Evolutionary conservation across 495 filamentous ascomycete species (phyloP).

Genomic region (Podospora bellae-mahoneyi): DNA sequence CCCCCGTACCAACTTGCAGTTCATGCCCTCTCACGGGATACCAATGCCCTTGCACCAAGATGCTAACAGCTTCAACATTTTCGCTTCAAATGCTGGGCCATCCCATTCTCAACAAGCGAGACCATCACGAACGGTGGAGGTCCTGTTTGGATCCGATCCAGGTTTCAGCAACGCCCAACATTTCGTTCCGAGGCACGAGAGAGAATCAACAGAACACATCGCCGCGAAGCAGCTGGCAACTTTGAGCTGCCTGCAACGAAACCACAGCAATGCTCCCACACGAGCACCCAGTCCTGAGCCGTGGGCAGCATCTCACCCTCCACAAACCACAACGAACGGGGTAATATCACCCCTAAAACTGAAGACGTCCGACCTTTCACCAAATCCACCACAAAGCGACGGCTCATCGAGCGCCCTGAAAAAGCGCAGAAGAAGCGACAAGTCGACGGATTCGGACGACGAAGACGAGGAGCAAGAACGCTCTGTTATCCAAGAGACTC

Average conservation of each 20-base stretch:
- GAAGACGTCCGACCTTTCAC: constrained; percentile 7
- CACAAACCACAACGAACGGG: neutral
- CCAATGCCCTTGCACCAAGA: neutral
- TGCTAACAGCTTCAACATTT: neutral
- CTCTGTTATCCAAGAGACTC: neutral
- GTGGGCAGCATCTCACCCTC: constrained; percentile 36
- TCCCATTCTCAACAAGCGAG: constrained; percentile 6
- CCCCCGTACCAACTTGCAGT: neutral
- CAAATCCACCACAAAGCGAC: neutral
- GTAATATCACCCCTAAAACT: constrained; percentile 4
- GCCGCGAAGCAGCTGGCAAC: constrained; percentile 52
- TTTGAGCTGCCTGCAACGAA: constrained; percentile 53
- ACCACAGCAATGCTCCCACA: constrained; percentile 52
- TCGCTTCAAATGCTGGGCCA: neutral
- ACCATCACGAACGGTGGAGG: constrained; percentile 24
- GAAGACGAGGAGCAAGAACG: constrained; percentile 17
- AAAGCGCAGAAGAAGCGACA: constrained; percentile 17
- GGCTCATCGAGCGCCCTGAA: neutral
- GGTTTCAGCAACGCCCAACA: constrained; percentile 43
- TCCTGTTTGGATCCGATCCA: constrained; percentile 66
- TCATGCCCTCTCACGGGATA: neutral
- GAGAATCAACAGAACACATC: constrained; percentile 39
- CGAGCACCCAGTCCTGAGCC: constrained; percentile 55
- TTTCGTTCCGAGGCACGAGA: neutral
- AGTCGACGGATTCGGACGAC: constrained; percentile 11